Evolutionary conservation across 2,329 filamentous ascomycete genomes (phyloP), one percentile per base, ranked within the genome.

Genomic region (Aspergillus sp.): DNA sequence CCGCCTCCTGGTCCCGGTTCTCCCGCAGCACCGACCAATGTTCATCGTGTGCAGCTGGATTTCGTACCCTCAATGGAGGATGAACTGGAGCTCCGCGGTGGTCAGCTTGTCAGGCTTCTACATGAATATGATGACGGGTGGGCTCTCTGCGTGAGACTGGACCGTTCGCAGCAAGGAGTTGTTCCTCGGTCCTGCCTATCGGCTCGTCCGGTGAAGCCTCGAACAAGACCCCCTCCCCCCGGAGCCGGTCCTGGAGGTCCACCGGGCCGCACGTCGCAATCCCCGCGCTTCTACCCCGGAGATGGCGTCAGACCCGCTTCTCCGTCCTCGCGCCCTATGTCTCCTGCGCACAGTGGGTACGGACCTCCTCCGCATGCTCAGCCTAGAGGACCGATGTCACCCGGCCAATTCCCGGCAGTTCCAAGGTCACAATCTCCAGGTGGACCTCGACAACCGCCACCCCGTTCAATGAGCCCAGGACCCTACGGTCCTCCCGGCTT

Each of bases 121-220:
- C 93, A 98, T 70, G 93, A 96, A 76, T 99, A 98, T 69, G 95
- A 99, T 71, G 95, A 99, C 77, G 95, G 95, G 68, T 99, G 95
- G 95, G 91, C 93, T 70, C 90, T 98, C 55, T 97, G 92, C 75
- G 89, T 92, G 66, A 89, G 89, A 64, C 87, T 98, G 68, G 93
- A 98, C 75, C 89, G 92, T 63, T 93, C 91, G 60, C 83, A 90
- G 68, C 93, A 98, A 79, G 95, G 95, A 80, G 95, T 98, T 52
- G 91, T 90, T 57, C 95, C 95, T 13, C 87, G 95, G 66, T 96
- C 93, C 39, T 99, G 95, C 77, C 83, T 99, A 50, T 98, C 95
- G 13, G 90, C 91, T 57, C 88, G 92, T 50, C 91, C 93, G 17
- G 89, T 98, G 61, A 97, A 96, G 80, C 91, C 93, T 47, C 89